Percentiles rank a stretch among this genome's conserved stretches.
These are phyloP conservation scores for Candida loeiensis DNA, from an alignment of 805 yeast genomes.

Conservation along the genomic window DNA sequence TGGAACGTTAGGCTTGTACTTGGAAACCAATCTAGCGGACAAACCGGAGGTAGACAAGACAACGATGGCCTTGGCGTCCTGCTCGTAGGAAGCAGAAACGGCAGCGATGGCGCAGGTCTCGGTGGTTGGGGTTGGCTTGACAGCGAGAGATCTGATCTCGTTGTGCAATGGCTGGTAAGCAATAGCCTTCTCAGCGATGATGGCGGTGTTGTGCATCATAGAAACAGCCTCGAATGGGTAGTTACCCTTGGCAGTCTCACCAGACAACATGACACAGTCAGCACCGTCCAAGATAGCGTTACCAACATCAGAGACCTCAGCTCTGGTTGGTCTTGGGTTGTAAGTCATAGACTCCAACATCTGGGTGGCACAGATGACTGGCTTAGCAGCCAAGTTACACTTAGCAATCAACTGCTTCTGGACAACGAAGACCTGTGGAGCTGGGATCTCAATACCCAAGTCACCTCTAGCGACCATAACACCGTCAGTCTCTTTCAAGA, in stretches of 20 bases:
- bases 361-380: constrained; percentile 99
- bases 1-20: constrained; percentile 97
- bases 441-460: constrained; percentile 98
- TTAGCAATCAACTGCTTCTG: constrained; percentile 99
- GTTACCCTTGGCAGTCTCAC: constrained; percentile 99
- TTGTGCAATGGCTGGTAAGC: constrained; percentile 81
- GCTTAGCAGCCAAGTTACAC: constrained; percentile 99
- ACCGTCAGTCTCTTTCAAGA: constrained; percentile 93
- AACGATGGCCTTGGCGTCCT: constrained; percentile 93
- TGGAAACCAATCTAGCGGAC: constrained; percentile 93
- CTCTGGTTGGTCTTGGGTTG: constrained; percentile 99
- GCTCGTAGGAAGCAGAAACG: constrained; percentile 94
- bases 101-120: constrained; percentile 98
- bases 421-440: constrained; percentile 96
- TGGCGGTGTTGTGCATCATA: constrained; percentile 97
- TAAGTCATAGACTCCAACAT: constrained; percentile 99
- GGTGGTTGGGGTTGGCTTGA: constrained; percentile 85
- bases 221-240: constrained; percentile 97
- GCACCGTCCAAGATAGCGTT: constrained; percentile 99
- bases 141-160: constrained; percentile 82
- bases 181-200: constrained; percentile 95
- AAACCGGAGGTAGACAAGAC: constrained; percentile 93
- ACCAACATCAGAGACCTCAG: constrained; percentile 99
- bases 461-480: constrained; percentile 99
- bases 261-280: constrained; percentile 99